phyloP scores from a whole-genome alignment of 2,329 filamentous ascomycete species.

The Scedosporium apiospermum region DNA sequence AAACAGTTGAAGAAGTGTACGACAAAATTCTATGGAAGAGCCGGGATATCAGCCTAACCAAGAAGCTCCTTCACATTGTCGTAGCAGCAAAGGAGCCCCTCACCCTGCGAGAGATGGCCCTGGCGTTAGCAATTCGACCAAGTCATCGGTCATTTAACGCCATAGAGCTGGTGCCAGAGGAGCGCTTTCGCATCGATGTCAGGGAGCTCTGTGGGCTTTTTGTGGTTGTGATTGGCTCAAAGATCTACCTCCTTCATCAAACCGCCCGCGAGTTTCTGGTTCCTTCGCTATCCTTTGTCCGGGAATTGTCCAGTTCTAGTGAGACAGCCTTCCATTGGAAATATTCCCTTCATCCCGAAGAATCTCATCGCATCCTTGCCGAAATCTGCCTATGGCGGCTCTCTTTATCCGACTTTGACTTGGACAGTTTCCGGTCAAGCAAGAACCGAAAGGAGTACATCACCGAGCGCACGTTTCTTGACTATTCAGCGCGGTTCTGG shows the following conservation, averaged over 20 bases:
- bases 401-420: not conserved
- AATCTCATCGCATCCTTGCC: not conserved
- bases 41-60: constrained; percentile 6
- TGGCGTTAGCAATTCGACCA: constrained; percentile 10
- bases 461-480: constrained; percentile 5
- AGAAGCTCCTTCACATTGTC: constrained; percentile 15
- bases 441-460: not conserved
- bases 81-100: constrained; percentile 15
- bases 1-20: constrained; percentile 16
- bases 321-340: not conserved
- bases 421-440: not conserved
- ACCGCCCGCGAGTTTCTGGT: constrained; percentile 21
- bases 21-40: constrained; percentile 15
- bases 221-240: constrained; percentile 15
- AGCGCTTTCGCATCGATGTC: constrained; percentile 10
- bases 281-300: not conserved
- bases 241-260: constrained; percentile 19
- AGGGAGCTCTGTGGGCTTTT: constrained; percentile 22
- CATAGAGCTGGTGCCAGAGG: not conserved
- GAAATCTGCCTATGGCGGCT: not conserved
- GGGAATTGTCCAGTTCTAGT: not conserved
- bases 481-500: constrained; percentile 11
- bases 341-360: not conserved
- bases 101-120: constrained; percentile 14
- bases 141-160: not conserved